Evolutionary conservation across 768 basidiomycete genomes (phyloP).

Genomic region (Rhodotorula paludigena): DNA sequence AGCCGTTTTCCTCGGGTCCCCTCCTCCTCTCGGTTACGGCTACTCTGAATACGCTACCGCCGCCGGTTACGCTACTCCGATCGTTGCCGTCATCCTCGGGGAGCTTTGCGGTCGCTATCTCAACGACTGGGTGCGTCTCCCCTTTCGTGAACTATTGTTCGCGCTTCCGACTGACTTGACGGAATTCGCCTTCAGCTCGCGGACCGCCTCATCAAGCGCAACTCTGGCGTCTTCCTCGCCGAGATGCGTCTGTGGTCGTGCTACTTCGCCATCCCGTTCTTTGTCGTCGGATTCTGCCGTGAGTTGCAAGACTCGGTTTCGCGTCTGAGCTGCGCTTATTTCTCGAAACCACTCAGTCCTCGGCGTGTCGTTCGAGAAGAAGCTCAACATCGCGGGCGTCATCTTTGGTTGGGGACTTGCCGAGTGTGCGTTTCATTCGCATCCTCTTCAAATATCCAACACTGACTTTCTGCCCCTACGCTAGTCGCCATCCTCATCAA

Average conservation of each 20-base stretch:
- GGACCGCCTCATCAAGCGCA: slow-evolving; percentile 52
- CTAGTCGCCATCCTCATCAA: slow-evolving; percentile 51
- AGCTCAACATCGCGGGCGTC: slow-evolving; percentile 47
- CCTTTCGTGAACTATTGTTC: not conserved
- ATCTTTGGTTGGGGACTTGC: slow-evolving; percentile 67
- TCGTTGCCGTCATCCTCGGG: slow-evolving; percentile 56
- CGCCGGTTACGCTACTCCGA: slow-evolving; percentile 36
- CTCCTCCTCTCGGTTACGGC: slow-evolving; percentile 56
- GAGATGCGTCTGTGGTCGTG: slow-evolving; percentile 55
- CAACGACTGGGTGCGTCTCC: slow-evolving; percentile 51
- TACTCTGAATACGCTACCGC: slow-evolving; percentile 55
- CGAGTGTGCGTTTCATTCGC: slow-evolving; percentile 10
- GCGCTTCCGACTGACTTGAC: not conserved
- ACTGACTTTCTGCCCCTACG: not conserved
- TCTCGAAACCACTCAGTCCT: too few species aligned
- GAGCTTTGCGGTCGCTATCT: slow-evolving; percentile 56
- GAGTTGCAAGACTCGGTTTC: too few species aligned
- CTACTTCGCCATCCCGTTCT: slow-evolving; percentile 40
- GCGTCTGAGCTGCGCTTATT: too few species aligned
- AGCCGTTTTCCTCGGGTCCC: slow-evolving; percentile 55
- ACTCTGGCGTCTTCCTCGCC: slow-evolving; percentile 60
- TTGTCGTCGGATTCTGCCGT: slow-evolving; percentile 59
- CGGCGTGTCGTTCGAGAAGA: slow-evolving; percentile 42
- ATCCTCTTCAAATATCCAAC: not conserved
- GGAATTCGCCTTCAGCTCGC: slow-evolving; percentile 45